Conservation (phyloP, 2,329 filamentous ascomycete genomes). For the Cladosporium phlei region DNA sequence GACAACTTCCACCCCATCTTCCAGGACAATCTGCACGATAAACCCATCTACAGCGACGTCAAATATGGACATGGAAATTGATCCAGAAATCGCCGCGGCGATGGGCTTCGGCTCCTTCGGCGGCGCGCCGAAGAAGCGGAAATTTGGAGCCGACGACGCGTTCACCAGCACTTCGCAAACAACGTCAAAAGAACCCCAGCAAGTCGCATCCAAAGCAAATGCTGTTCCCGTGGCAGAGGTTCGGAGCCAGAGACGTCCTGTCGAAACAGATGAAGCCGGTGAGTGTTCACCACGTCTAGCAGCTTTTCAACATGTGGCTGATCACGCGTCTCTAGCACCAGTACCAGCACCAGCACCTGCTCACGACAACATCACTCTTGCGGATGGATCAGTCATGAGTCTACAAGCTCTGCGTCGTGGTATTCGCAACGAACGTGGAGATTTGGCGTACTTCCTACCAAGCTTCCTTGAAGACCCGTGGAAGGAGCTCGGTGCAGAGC, state of each 20-base stretch:
- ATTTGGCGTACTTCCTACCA: slow-evolving; percentile 64
- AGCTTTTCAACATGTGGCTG: too few relatives aligned
- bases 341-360: too few relatives aligned
- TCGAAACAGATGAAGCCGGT: background rate
- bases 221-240: slow-evolving; percentile 28
- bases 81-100: slow-evolving; percentile 51
- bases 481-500: slow-evolving; percentile 37
- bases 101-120: slow-evolving; percentile 75
- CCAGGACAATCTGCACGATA: too few relatives aligned
- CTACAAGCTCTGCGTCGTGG: slow-evolving; percentile 37
- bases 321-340: too few relatives aligned
- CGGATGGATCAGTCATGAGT: slow-evolving; percentile 18
- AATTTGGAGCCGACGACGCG: slow-evolving; percentile 54
- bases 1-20: too few relatives aligned
- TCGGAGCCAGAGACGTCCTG: background rate
- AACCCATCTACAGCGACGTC: background rate
- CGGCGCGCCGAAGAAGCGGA: slow-evolving; percentile 55
- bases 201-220: slow-evolving; percentile 14
- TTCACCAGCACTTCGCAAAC: slow-evolving; percentile 33
- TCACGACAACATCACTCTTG: background rate
- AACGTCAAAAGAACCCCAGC: background rate
- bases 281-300: too few relatives aligned
- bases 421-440: slow-evolving; percentile 51
- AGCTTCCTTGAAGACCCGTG: slow-evolving; percentile 70
- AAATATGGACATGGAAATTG: slow-evolving; percentile 8